Base-by-base conservation (phyloP, 441 rosid species). In the Dalechampia spathulata region DNA sequence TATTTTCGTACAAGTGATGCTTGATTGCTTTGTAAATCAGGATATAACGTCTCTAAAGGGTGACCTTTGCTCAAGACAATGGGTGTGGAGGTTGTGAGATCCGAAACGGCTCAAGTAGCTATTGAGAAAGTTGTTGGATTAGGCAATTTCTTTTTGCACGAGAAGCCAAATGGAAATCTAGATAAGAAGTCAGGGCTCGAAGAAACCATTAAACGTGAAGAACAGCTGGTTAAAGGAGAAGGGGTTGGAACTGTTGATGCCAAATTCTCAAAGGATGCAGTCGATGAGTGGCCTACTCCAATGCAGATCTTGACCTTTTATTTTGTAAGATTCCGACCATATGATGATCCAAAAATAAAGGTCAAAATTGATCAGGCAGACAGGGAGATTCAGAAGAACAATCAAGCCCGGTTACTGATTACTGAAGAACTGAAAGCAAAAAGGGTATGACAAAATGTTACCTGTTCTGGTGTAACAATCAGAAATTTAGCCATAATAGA, bases 321-420 rank as follows among this genome's bases (percentile, higher is more conserved):
- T 75, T 74, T 90, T 15, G 77, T 82, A 11, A 79, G 69, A 65
- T 75, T 62, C 60, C 68, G 80, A 6, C 61, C 68, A 30, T 78
- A 60, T 16, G 91, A 87, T 10, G 91, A 93, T 68, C 96, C 96
- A 5, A 80, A 75, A 70, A 74, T 82, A 43, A 87, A 76, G 48
- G 73, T 74, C 26, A 78, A 81, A 72, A 68, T 87, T 13, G 89
- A 79, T 54, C 79, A 67, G 72, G 83, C 83, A 61, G 91, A 82
- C 68, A 68, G 67, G 63, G 93, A 85, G 80, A 74, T 90, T 67
- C 71, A 72, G 16, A 75, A 42, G 49, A 71, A 71, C 66, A 87
- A 68, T 65, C 67, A 55, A 39, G 68, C 78, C 14, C 60, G 84
- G 36, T 64, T 65, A 52, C 78, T 75, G 66, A 64, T 79, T 38